phyloP scores from a whole-genome alignment of 768 basidiomycete genomes.

The Suillus ampliporus region DNA sequence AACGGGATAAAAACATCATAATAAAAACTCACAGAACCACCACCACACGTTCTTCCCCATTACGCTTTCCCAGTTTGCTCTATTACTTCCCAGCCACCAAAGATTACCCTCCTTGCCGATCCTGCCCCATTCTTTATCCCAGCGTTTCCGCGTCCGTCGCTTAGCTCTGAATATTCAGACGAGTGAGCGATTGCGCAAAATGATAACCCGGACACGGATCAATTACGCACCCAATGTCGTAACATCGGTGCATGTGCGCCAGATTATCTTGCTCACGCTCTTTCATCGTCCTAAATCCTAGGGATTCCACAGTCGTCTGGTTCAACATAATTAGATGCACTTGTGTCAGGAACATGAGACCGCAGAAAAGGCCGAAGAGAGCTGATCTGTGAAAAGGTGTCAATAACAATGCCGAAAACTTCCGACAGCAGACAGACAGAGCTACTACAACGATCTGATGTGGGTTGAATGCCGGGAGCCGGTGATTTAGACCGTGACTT shows the following conservation, averaged over 20 bases:
- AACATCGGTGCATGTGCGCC: constrained; percentile 56
- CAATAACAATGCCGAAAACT: constrained; percentile 13
- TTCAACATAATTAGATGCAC: constrained; percentile 62
- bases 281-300: constrained; percentile 59
- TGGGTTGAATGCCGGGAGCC: constrained; percentile 53
- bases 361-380: constrained; percentile 76
- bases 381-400: constrained; percentile 52
- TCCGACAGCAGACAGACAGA: constrained; percentile 56
- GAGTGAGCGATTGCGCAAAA: not conserved
- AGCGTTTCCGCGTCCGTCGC: constrained; percentile 49
- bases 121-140: constrained; percentile 85
- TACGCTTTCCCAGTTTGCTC: constrained; percentile 75
- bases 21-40: constrained; percentile 76
- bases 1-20: constrained; percentile 1
- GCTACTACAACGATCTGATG: constrained; percentile 76
- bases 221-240: constrained; percentile 55
- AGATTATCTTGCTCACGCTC: constrained; percentile 66
- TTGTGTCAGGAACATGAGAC: constrained; percentile 61
- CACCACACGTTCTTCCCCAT: constrained; percentile 75
- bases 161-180: constrained; percentile 50
- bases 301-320: constrained; percentile 83
- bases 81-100: constrained; percentile 78
- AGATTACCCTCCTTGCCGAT: constrained; percentile 78
- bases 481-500: constrained; percentile 28
- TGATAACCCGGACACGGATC: not conserved